Evolutionary conservation across 768 basidiomycete species (phyloP), one percentile per base, ranked within the genome.

Genomic region (Ramaria rubella): DNA sequence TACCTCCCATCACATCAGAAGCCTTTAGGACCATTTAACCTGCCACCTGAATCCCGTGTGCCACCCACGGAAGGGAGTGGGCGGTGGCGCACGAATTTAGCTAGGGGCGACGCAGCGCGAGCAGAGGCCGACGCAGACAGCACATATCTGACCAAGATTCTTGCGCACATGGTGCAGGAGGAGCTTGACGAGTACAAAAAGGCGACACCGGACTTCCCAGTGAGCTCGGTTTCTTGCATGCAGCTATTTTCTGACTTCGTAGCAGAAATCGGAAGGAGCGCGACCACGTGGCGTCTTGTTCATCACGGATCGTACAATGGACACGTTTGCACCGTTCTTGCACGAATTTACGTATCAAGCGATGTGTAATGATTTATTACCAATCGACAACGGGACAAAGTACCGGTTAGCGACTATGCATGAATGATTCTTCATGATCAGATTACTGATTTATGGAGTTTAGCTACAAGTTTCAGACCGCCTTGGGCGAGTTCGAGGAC

Each of bases 331-430:
- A 2, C 96, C 96, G 1, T 81, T 97, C 59, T 68, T 96, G 33
- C 96, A 99, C 68, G 96, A 98, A 66, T 99, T 99, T 67, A 98
- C 95, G 21, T 99, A 98, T 69, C 96, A 98, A 70, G 95, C 96
- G 0, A 99, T 99, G 96, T 88, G 87, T 49, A 93, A 94, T 63
- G 96, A 99, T 69, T 71, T 99, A 19, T 77, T 99, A 5, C 86
- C 86, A 17, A 90, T 99, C 51, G 81, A 92, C 55, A 83, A 91
- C 59, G 95, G 94, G 24, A 78, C 77, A 8, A 86, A 80, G 70
- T 98, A 97, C 70, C 83, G 81, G 93, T 95, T 62, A 55, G 91
- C 76, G 17, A 5, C 57, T 49, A 49, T 27, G 17, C 59, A n/a
- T n/a, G n/a, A n/a, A n/a, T 27, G 14, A 38, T 33, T n/a, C 58